phyloP scores from a whole-genome alignment of 2,329 filamentous ascomycete species.

The Xylariaceae sp. region DNA sequence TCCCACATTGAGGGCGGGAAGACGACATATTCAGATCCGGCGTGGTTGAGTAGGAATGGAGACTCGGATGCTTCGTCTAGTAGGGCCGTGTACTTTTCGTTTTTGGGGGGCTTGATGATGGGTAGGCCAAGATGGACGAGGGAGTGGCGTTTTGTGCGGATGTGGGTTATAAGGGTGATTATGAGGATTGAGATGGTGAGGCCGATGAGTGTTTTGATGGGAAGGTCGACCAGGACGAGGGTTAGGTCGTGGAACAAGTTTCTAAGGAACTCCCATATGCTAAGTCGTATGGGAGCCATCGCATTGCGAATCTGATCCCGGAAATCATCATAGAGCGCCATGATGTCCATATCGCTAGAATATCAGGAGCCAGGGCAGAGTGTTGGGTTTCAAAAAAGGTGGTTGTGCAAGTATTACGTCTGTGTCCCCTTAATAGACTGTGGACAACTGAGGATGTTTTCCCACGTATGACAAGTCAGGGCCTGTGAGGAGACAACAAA shows the following conservation, averaged over 20 bases:
- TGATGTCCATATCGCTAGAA: not conserved
- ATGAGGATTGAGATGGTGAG: not conserved
- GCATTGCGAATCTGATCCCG: not conserved
- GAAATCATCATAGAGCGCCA: not conserved
- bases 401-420: not conserved
- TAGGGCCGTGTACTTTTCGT: not conserved
- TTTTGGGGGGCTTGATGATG: not conserved
- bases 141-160: not conserved
- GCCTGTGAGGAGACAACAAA: not conserved
- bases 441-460: not conserved
- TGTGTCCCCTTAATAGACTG: not conserved
- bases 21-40: not conserved
- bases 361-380: not conserved
- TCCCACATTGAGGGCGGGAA: conserved; percentile 10
- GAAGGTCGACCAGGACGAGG: not conserved
- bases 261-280: not conserved
- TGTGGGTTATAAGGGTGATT: not conserved
- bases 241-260: not conserved
- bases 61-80: not conserved
- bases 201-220: not conserved
- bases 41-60: not conserved
- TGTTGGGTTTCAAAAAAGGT: not conserved
- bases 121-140: not conserved
- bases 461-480: too few species aligned
- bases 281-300: not conserved